Conservation (phyloP, 305 asterid species). For the Solanum hybrid region DNA sequence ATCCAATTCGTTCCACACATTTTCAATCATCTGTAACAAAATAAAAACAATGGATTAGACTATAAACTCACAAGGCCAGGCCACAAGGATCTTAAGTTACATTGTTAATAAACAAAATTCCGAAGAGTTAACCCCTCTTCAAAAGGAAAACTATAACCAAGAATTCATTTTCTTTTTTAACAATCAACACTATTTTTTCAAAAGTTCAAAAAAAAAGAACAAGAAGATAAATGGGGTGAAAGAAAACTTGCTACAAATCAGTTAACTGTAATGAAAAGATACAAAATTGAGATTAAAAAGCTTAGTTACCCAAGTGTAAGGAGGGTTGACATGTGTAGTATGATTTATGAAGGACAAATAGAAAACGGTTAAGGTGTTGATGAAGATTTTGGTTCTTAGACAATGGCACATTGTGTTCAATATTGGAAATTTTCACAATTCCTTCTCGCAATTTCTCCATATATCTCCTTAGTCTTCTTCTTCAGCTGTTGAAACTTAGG, state of each 20-base stretch:
- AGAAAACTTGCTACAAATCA: too few species aligned
- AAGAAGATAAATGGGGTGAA: too few species aligned
- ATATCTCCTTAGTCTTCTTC: neutral
- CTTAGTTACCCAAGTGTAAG: conserved; percentile 33
- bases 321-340: conserved; percentile 48
- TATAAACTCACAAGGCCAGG: neutral
- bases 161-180: too few species aligned
- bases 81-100: neutral
- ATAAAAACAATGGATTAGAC: neutral
- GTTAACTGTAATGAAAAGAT: too few species aligned
- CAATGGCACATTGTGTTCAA: conserved; percentile 10
- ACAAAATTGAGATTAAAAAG: too few species aligned
- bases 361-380: conserved; percentile 14
- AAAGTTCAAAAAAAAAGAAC: too few species aligned
- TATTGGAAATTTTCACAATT: conserved; percentile 16
- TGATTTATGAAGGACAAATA: conserved; percentile 15
- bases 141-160: neutral
- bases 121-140: neutral
- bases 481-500: neutral
- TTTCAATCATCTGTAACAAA: too few species aligned
- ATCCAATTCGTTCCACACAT: neutral
- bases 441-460: conserved; percentile 23
- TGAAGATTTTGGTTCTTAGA: conserved; percentile 16
- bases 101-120: too few species aligned
- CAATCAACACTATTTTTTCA: neutral